Conservation (phyloP, 2,329 filamentous ascomycete genomes). For the Stagonosporopsis tanaceti region DNA sequence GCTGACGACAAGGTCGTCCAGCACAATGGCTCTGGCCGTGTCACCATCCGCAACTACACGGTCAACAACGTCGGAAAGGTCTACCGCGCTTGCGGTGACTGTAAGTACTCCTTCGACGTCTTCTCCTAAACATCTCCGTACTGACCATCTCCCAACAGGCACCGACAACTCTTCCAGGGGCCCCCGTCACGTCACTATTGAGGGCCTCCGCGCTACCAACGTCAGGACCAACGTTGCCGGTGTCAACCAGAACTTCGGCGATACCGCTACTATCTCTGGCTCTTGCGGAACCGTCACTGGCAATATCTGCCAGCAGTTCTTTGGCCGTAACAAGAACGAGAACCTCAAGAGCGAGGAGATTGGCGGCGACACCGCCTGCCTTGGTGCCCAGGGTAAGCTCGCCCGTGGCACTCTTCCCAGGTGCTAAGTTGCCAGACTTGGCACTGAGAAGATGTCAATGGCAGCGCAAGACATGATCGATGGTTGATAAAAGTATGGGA, state of each 20-base stretch:
- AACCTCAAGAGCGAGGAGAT: neutral
- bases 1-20: conserved; percentile 44
- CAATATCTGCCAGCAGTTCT: conserved; percentile 23
- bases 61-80: conserved; percentile 57
- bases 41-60: conserved; percentile 25
- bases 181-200: conserved; percentile 50
- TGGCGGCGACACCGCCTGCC: conserved; percentile 3
- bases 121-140: neutral
- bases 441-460: neutral
- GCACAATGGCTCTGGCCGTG: conserved; percentile 40
- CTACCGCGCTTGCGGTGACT: conserved; percentile 55
- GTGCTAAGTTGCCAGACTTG: conserved; percentile 2
- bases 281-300: conserved; percentile 32
- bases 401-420: conserved; percentile 1
- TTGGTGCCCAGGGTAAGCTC: conserved; percentile 12
- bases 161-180: conserved; percentile 52
- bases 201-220: conserved; percentile 45
- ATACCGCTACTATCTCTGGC: conserved; percentile 54
- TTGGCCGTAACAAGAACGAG: conserved; percentile 13
- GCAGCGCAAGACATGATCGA: neutral
- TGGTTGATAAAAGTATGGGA: neutral
- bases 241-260: conserved; percentile 58
- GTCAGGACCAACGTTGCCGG: conserved; percentile 50
- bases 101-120: neutral
- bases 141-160: neutral